Evolutionary conservation across 2,329 filamentous ascomycete genomes (phyloP).

Genomic region (Parastagonospora nodorum): DNA sequence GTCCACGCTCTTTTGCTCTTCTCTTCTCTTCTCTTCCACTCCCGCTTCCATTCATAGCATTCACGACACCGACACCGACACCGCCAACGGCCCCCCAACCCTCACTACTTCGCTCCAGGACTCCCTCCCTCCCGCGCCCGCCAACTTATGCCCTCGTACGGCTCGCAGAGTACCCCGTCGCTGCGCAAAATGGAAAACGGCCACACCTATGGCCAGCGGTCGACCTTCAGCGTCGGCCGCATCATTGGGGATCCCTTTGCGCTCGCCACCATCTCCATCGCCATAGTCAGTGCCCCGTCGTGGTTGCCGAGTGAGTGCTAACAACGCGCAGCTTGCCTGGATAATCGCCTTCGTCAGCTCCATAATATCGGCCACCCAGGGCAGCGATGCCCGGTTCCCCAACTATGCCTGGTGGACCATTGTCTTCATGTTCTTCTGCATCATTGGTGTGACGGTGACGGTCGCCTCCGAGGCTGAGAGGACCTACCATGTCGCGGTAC

Average conservation of each 20-base stretch:
- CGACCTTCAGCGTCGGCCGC: conserved; percentile 76
- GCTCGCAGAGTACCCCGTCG: conserved; percentile 73
- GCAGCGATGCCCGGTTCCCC: conserved; percentile 61
- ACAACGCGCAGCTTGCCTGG: conserved; percentile 78
- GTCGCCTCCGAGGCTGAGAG: conserved; percentile 83
- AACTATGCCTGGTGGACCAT: conserved; percentile 93
- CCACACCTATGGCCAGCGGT: conserved; percentile 54
- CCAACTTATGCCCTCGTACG: conserved; percentile 70
- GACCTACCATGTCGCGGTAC: conserved; percentile 85
- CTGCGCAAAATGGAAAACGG: conserved; percentile 79
- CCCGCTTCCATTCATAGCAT: neutral
- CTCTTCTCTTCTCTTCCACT: neutral
- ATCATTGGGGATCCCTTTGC: conserved; percentile 97
- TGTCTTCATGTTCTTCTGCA: conserved; percentile 83
- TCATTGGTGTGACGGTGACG: conserved; percentile 78
- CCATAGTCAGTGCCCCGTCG: conserved; percentile 67
- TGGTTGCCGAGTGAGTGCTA: conserved; percentile 19
- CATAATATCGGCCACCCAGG: conserved; percentile 69
- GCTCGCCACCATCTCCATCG: conserved; percentile 90
- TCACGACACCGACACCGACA: neutral
- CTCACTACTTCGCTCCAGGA: neutral
- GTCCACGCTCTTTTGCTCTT: conserved; percentile 4
- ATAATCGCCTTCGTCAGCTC: conserved; percentile 88
- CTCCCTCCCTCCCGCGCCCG: conserved; percentile 56
- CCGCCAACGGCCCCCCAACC: neutral